Percentiles rank a stretch among this genome's conserved stretches.
Evolutionary conservation across 257 asterid species (phyloP).

Genomic region (Lycium barbarum): DNA sequence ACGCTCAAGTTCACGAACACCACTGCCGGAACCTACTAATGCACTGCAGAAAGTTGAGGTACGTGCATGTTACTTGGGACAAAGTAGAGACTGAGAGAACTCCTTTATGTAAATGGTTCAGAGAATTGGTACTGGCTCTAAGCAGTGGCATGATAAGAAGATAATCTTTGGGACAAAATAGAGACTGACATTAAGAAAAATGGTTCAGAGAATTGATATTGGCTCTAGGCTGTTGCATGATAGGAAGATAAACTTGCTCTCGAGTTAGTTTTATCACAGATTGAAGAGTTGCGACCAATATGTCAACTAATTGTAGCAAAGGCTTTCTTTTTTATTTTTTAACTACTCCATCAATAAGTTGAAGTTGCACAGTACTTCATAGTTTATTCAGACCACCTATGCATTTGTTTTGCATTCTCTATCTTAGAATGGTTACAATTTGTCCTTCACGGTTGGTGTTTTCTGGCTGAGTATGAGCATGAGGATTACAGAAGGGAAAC

Average conservation of each 20-base stretch:
- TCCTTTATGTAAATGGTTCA: conserved; percentile 5
- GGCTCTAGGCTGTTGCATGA: conserved; percentile 20
- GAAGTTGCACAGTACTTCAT: background rate
- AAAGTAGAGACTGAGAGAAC: background rate
- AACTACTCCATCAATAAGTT: background rate
- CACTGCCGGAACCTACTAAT: conserved; percentile 33
- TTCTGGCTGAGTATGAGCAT: background rate
- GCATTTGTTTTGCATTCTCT: background rate
- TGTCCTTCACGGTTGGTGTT: background rate
- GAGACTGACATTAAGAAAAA: background rate
- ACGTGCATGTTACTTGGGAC: conserved; percentile 19
- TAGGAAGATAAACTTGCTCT: conserved; percentile 24
- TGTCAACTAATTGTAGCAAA: background rate
- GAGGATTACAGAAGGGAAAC: background rate
- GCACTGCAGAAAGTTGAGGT: conserved; percentile 42
- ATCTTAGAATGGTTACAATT: background rate
- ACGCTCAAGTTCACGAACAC: conserved; percentile 25
- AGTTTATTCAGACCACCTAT: background rate
- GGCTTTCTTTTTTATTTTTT: background rate
- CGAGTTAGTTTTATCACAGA: background rate
- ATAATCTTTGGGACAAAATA: conserved; percentile 12
- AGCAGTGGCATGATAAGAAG: background rate
- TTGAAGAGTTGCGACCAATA: background rate
- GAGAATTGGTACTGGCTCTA: background rate
- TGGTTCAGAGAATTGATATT: background rate